Conservation (phyloP, 2,329 filamentous ascomycete genomes). For the Achaetomium macrosporum region DNA sequence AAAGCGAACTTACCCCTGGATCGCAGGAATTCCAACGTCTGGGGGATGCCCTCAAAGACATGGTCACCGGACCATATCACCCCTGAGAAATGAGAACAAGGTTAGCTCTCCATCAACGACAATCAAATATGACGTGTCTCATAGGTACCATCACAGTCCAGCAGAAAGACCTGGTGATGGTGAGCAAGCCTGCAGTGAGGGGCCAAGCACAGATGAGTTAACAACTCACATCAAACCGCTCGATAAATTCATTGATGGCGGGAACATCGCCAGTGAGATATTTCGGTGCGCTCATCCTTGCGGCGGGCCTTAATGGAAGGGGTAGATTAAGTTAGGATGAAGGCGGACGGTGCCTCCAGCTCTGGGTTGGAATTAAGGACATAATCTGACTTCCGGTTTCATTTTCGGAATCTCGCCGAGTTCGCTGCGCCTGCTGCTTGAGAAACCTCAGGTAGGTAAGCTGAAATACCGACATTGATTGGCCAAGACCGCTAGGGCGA, state of each 20-base stretch:
- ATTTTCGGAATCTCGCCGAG: too few species aligned
- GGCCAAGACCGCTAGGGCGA: too few species aligned
- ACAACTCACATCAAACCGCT: constrained; percentile 78
- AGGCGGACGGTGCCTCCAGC: neutral
- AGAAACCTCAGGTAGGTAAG: too few species aligned
- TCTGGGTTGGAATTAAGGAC: too few species aligned
- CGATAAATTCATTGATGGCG: constrained; percentile 76
- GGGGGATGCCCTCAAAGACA: constrained; percentile 75
- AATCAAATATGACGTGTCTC: neutral
- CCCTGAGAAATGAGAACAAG: constrained; percentile 46
- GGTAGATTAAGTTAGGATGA: neutral
- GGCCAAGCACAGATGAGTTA: neutral
- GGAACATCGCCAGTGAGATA: constrained; percentile 74
- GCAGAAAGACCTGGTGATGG: constrained; percentile 67
- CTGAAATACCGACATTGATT: too few species aligned
- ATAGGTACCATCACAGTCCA: constrained; percentile 86
- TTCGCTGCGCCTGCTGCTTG: too few species aligned
- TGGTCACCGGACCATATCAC: constrained; percentile 96
- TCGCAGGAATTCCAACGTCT: constrained; percentile 78
- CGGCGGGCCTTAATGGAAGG: neutral
- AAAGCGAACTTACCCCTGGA: constrained; percentile 58
- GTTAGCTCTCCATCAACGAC: neutral
- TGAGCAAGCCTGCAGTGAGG: constrained; percentile 6
- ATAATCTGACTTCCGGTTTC: too few species aligned
- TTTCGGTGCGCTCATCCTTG: constrained; percentile 39